Evolutionary conservation across 2,329 filamentous ascomycete genomes (phyloP), one percentile per base, ranked within the genome.

Genomic region (Dactylellina drechsleri): DNA sequence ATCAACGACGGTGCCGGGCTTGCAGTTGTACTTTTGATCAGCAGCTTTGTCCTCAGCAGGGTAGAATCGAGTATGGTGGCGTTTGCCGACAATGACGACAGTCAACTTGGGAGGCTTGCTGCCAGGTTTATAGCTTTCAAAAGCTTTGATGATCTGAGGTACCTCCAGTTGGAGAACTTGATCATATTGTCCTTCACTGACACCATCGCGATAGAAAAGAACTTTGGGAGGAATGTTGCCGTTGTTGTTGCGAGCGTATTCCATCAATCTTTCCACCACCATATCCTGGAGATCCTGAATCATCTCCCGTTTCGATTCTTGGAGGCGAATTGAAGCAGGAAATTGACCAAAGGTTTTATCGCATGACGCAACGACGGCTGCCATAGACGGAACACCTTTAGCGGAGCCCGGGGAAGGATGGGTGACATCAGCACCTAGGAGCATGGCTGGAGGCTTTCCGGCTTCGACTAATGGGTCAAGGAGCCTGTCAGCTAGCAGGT

Each of bases 31-130:
- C 23, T 77, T 76, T 13, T 41, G 62, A 75, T 86, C 85, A 0
- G 85, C 84, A 1, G 86, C 84, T 0, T 83, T 79, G 0, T 83
- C 79, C 1, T 84, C 82, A 0, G 90, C 91, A 0, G 92, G 92
- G 80, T 91, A 97, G 82, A 97, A 96, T 0, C 93, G 88, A 0
- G 92, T 96, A 79, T 96, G 90, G 78, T 97, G 93, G 0, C 93
- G 88, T 83, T 97, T 97, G 31, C 93, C 92, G 0, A 93, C 93
- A 3, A 97, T 86, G 45, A 96, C 84, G 60, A 97, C 86, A 0
- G 90, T 86, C 10, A 96, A 85, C 57, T 87, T 88, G 0, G 92
- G 91, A 40, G 68, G 79, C 0, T 80, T 81, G 3, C 82, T 80
- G 0, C 84, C 83, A 0, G 56, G 59, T 43, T 72, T 77, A 26